A percentile compares a stretch with the other conserved stretches of the same genome.
These are phyloP conservation scores for Aristolochia contorta DNA, from an alignment of 164 flowering plant species.

Conservation along the genomic window DNA sequence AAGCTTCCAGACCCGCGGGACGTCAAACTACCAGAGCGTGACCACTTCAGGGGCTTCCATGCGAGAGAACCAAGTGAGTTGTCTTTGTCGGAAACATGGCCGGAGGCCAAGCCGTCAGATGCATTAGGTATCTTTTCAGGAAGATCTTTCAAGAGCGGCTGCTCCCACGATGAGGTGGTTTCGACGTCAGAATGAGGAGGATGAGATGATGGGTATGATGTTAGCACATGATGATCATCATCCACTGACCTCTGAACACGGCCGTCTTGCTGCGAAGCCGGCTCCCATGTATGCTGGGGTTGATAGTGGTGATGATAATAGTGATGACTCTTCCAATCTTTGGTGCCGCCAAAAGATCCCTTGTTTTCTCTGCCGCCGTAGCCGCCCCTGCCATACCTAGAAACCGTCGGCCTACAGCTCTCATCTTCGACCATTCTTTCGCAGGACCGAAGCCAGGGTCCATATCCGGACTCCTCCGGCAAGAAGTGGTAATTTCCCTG, in stretches of 20 bases:
- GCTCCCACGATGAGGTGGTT: conserved; percentile 31
- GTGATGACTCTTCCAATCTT: conserved; percentile 45
- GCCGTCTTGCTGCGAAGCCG: conserved; percentile 14
- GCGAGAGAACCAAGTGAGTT: conserved; percentile 36
- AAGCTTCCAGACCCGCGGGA: conserved; percentile 67
- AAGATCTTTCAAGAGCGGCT: conserved; percentile 32
- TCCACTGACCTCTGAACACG: conserved; percentile 44
- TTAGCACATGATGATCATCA: conserved; percentile 10
- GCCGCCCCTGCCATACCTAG: conserved; percentile 45
- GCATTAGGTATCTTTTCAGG: conserved; percentile 38
- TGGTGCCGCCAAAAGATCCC: conserved; percentile 33
- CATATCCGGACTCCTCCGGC: conserved; percentile 49
- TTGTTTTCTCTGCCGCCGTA: conserved; percentile 39
- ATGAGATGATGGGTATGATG: conserved; percentile 5
- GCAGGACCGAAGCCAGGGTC: conserved; percentile 36
- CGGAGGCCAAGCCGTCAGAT: conserved; percentile 30
- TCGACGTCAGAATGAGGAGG: conserved; percentile 29
- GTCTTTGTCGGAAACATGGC: conserved; percentile 39
- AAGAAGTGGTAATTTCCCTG: conserved; percentile 68
- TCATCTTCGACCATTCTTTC: conserved; percentile 58
- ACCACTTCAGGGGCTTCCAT: conserved; percentile 83
- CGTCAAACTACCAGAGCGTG: conserved; percentile 64
- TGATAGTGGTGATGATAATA: conserved; percentile 1
- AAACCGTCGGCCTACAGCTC: conserved; percentile 24
- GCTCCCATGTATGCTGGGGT: conserved; percentile 27